Conservation (phyloP, 805 yeast species). For the Starmerella scarabaei region DNA sequence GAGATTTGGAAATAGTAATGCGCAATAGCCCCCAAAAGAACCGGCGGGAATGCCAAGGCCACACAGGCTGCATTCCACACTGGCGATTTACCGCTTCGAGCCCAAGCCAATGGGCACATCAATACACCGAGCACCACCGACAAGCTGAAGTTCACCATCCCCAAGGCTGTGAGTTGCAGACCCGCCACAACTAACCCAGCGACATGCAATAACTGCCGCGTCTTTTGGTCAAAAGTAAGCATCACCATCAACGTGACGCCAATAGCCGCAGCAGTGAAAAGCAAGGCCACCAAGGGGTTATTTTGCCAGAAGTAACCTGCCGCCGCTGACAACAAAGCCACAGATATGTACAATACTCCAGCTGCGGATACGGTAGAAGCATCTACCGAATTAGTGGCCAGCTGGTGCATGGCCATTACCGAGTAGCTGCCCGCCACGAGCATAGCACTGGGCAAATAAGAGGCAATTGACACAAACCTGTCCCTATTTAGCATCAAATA, state of each 20-base stretch:
- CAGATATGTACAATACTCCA: background rate
- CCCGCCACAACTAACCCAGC: slow-evolving; percentile 49
- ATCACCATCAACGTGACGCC: background rate
- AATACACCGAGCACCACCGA: slow-evolving; percentile 57
- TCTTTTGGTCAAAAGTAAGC: too few species aligned
- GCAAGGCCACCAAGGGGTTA: background rate
- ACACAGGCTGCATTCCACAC: slow-evolving; percentile 21
- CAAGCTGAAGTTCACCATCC: slow-evolving; percentile 75
- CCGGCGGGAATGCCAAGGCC: slow-evolving; percentile 35
- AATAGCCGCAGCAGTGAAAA: background rate
- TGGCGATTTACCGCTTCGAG: slow-evolving; percentile 29
- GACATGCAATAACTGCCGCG: slow-evolving; percentile 27
- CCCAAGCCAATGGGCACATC: slow-evolving; percentile 63
- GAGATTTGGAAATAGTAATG: slow-evolving; percentile 24
- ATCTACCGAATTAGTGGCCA: background rate
- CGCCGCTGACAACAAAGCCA: slow-evolving; percentile 19
- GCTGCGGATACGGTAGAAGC: background rate
- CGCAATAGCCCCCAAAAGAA: slow-evolving; percentile 27
- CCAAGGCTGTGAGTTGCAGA: slow-evolving; percentile 53
- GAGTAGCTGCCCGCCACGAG: slow-evolving; percentile 57
- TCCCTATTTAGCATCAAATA: slow-evolving; percentile 69
- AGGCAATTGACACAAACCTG: slow-evolving; percentile 81
- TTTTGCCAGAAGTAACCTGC: slow-evolving; percentile 12
- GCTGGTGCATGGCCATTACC: slow-evolving; percentile 42
- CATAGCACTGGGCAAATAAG: slow-evolving; percentile 78